These are phyloP conservation scores for Parmales sp. DNA, from an alignment of 108 stramenopile species.

Conservation along the genomic window DNA sequence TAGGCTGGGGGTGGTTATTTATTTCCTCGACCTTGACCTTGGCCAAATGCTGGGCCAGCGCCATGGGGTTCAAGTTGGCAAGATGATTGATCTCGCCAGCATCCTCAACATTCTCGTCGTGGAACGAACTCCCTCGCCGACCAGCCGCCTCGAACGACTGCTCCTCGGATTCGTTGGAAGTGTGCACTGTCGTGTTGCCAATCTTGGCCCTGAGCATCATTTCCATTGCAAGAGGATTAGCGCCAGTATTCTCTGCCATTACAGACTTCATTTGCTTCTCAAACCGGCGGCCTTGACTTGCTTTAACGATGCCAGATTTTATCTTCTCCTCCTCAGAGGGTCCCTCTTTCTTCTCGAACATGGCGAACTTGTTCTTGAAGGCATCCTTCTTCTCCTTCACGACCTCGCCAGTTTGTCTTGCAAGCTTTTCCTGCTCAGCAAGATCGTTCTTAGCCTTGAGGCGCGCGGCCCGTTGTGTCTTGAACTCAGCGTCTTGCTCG, in stretches of 20 bases:
- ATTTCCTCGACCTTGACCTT: too few species aligned
- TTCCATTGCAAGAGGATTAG: background rate
- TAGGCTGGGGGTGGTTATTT: too few species aligned
- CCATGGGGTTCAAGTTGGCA: too few species aligned
- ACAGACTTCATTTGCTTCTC: background rate
- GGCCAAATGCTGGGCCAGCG: too few species aligned
- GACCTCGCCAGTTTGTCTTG: too few species aligned
- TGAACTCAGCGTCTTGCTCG: too few species aligned
- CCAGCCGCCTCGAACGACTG: background rate
- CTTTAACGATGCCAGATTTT: background rate
- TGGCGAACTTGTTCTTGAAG: background rate
- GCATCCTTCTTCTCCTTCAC: background rate
- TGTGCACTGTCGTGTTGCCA: background rate
- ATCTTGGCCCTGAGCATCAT: constrained; percentile 8
- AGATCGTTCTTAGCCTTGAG: too few species aligned
- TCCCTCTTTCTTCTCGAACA: constrained; percentile 9
- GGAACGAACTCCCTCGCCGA: too few species aligned
- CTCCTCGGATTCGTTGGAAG: background rate
- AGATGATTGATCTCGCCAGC: too few species aligned
- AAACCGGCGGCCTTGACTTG: background rate
- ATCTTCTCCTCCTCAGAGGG: constrained; percentile 12
- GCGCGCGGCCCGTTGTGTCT: too few species aligned
- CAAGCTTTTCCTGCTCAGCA: too few species aligned
- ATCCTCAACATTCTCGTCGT: too few species aligned
- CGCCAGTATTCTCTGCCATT: background rate